Conservation (phyloP, 2,329 filamentous ascomycete species). For the Metarhizium album region DNA sequence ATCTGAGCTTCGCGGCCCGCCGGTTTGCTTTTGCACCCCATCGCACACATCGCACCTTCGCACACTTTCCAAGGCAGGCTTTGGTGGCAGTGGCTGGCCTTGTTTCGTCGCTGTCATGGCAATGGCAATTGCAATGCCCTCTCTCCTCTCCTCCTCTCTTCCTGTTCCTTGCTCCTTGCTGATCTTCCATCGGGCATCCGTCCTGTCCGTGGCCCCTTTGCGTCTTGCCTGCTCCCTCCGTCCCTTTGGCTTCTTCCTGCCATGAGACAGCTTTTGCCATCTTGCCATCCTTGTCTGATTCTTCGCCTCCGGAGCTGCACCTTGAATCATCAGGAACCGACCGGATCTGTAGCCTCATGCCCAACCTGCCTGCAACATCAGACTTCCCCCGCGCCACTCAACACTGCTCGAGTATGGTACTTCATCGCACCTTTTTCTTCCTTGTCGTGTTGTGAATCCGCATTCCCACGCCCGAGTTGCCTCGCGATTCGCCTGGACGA, state of each 20-base stretch:
- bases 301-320: background rate
- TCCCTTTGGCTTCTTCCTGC: background rate
- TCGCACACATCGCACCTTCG: background rate
- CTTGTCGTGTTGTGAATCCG: background rate
- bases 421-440: background rate
- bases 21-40: background rate
- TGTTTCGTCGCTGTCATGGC: background rate
- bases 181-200: constrained; percentile 2
- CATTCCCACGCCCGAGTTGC: background rate
- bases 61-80: background rate
- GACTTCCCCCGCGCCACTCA: background rate
- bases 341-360: background rate
- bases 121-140: constrained; percentile 5
- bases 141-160: background rate
- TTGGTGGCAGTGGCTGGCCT: background rate
- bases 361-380: background rate
- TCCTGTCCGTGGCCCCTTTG: background rate
- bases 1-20: constrained; percentile 15
- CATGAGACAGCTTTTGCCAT: background rate
- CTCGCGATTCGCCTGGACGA: background rate
- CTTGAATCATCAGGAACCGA: background rate
- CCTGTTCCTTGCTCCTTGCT: background rate
- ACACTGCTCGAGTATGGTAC: background rate
- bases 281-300: no score
- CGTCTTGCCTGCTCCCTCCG: background rate